Percentiles rank a stretch among this genome's conserved stretches.
phyloP scores from a whole-genome alignment of 2,329 filamentous ascomycete genomes.

The Pyricularia pennisetigena region DNA sequence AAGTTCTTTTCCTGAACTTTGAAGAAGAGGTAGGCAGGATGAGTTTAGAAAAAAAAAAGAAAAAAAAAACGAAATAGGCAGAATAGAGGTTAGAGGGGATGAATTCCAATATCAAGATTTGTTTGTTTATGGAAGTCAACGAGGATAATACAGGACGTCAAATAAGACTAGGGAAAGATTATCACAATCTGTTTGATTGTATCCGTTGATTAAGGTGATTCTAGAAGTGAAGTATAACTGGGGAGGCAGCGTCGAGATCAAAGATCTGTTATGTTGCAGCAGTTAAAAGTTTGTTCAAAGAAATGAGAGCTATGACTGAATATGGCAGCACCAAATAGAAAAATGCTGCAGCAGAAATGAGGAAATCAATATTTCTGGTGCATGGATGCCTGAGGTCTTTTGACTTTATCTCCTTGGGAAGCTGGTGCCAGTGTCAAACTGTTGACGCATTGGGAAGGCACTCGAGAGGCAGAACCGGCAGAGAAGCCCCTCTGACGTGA shows the following conservation, averaged over 20 bases:
- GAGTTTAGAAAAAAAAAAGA: no score
- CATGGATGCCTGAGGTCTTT: neutral
- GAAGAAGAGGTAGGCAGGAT: no score
- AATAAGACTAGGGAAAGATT: no score
- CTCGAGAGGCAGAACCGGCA: neutral
- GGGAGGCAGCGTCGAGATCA: no score
- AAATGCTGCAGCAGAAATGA: no score
- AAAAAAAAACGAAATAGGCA: neutral
- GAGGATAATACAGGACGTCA: neutral
- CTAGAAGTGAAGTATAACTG: neutral
- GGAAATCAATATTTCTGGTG: no score
- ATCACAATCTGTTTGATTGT: no score
- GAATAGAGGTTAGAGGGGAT: neutral
- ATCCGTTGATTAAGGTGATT: neutral
- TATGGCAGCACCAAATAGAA: no score
- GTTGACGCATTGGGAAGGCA: neutral
- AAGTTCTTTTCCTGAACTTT: no score
- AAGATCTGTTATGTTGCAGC: no score
- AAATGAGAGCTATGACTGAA: no score
- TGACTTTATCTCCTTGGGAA: neutral
- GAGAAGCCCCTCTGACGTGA: neutral
- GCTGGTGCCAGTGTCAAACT: neutral
- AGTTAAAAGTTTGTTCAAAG: no score
- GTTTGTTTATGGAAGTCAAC: neutral
- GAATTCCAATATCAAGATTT: neutral